Evolutionary conservation across 257 asterid genomes (phyloP).

Genomic region (Scutellaria baicalensis): DNA sequence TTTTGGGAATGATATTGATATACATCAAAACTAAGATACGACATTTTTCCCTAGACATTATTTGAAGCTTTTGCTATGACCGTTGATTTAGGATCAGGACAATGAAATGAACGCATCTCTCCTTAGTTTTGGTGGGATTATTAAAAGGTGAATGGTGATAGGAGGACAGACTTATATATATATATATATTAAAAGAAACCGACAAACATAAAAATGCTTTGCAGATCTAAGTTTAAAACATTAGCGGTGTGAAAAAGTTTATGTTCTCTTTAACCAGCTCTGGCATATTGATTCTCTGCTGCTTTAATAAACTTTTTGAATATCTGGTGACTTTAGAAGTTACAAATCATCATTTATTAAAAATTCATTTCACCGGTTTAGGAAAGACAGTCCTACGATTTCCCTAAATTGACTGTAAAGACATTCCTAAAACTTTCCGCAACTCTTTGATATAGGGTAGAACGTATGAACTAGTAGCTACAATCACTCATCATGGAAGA

Average conservation of each 20-base stretch:
- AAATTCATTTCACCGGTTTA: background rate
- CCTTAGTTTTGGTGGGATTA: background rate
- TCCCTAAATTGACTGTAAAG: too few species aligned
- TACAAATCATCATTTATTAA: background rate
- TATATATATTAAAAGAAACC: too few species aligned
- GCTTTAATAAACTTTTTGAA: background rate
- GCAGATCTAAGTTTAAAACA: background rate
- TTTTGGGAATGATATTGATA: background rate
- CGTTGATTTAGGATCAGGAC: background rate
- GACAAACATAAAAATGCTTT: too few species aligned
- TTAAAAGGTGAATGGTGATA: background rate
- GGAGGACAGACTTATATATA: background rate
- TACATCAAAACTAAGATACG: background rate
- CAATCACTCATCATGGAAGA: conserved; percentile 74
- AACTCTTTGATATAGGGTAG: conserved; percentile 31
- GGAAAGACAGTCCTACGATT: too few species aligned
- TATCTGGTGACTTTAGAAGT: background rate
- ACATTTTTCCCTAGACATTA: background rate
- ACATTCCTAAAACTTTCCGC: too few species aligned
- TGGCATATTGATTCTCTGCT: background rate
- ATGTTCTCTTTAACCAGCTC: background rate
- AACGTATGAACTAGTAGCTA: conserved; percentile 66
- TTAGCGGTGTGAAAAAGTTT: background rate
- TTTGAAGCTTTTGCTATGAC: conserved; percentile 1
- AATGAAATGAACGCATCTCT: background rate